Evolutionary conservation across 345 rosid species (phyloP).

Genomic region (Moricandia moricandioides): DNA sequence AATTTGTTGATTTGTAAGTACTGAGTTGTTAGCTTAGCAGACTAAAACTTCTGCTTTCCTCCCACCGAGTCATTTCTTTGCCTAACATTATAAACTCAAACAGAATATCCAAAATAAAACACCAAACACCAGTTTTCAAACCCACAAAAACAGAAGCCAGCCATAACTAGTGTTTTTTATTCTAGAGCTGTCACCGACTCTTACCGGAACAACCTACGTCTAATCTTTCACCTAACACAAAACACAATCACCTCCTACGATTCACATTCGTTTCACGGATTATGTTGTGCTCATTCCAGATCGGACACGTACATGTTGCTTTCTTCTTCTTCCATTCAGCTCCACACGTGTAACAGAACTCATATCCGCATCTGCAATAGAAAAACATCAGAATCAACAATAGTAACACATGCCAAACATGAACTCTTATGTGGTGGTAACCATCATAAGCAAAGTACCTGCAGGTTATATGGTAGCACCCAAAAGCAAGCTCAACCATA

Average conservation of each 20-base stretch:
- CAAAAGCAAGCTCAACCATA: slow-evolving; percentile 52
- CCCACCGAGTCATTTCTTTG: neutral
- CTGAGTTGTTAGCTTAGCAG: neutral
- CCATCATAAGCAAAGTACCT: slow-evolving; percentile 24
- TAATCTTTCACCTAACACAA: neutral
- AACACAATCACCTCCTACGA: slow-evolving; percentile 21
- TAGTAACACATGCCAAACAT: slow-evolving; percentile 1
- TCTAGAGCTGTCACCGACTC: neutral
- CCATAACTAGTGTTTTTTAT: slow-evolving; percentile 14
- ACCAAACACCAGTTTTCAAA: neutral
- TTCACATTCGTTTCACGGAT: slow-evolving; percentile 26
- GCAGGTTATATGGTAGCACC: slow-evolving; percentile 65
- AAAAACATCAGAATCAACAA: neutral
- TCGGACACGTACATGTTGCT: slow-evolving; percentile 50
- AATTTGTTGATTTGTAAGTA: slow-evolving; percentile 16
- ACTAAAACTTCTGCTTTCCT: neutral
- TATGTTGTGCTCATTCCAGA: slow-evolving; percentile 53
- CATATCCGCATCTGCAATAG: slow-evolving; percentile 45
- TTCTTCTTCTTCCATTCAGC: slow-evolving; percentile 53
- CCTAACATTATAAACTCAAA: neutral
- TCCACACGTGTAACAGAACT: slow-evolving; percentile 70
- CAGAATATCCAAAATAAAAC: neutral
- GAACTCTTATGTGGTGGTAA: neutral
- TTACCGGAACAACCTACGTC: neutral
- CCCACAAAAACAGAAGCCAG: neutral